Evolutionary conservation across 2,329 filamentous ascomycete genomes (phyloP), one percentile per base, ranked within the genome.

Genomic region (Verticillium tricorpus): DNA sequence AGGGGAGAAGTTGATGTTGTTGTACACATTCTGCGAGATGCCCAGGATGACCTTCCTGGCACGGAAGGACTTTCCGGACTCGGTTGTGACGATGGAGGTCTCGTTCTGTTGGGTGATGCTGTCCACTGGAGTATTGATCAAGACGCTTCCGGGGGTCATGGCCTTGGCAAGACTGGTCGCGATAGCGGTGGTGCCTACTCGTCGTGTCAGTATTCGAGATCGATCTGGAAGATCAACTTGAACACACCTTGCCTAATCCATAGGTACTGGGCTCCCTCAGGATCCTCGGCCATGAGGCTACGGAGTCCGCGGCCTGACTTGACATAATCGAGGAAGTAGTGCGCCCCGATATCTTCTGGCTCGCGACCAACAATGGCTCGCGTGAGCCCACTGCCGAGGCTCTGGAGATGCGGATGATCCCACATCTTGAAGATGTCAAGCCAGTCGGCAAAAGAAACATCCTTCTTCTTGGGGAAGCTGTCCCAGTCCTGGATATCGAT

Each of bases 41-140:
- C 70, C 70, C 22, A 72, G 56, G 56, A 72, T 65, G 52, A 68
- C 66, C 40, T 67, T 70, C 25, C 66, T 67, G 15, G 66, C 62
- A 25, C 61, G 63, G 58, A 65, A 68, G 2, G 22, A 32, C 14
- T 56, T 32, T 6, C 55, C 61, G 14, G 61, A 60, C 2, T 37
- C 60, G 14, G 69, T 67, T 17, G 65, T 64, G 14, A 71, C 61
- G 0, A 66, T 39, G n/a, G 58, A 45, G 11, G 57, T 7, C 52
- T 61, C 55, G 22, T 57, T 15, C 55, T 61, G 57, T 56, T 69
- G 67, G 9, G 35, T 60, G 50, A 70, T 65, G 6, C 31, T 45
- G 25, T 59, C 59, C 15, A 68, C 68, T 12, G 65, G 67, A 14
- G 59, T 65, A 40, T 63, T 58, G 28, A 67, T 56, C 34, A 58